Base-by-base conservation (phyloP, 129 eudicot genomes). In the Arctium minus region DNA sequence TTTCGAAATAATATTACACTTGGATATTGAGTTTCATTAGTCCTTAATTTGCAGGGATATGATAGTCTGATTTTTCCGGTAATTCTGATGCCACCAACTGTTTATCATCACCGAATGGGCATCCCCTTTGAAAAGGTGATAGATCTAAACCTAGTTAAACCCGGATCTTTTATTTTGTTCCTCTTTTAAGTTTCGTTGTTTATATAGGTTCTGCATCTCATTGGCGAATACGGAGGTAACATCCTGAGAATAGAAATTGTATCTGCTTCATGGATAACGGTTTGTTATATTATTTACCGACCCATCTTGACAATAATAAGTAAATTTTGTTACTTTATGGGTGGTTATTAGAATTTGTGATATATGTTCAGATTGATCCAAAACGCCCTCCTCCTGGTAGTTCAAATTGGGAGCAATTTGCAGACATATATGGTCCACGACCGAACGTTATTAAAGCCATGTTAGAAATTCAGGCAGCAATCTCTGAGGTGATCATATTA, bases 81-180 rank as follows among this genome's bases (percentile, higher is more conserved):
- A 72, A 37, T 72, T 37, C 50, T 72, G 27, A 72, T 72, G 76
- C 76, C 76, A 37, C 76, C 76, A 72, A 72, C 76, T 72, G 27
- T 72, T 15, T 27, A 72, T 42, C 76, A 72, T 37, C 29, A 72
- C 13, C 48, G 42, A 35, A 36, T 72, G 76, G 11, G 8, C 76
- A 72, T 72, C 76, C 76, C 76, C 31, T 18, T 42, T 31, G 30
- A 72, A 72, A 72, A 72, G 76, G 76, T 72, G 44, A 35, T 12
- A 1, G 2, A 71, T 8, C 35, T 69, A 10, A 4, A 69, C 15
- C 36, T 7, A 27, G 3, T 8, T 68, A 27, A 72, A 36, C 39
- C 29, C 4, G 6, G 5, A 12, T 72, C 37, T 72, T 1, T 15
- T 72, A 35, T 31, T 12, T 32, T 70, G 18, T 32, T 32, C 8